Conservation (phyloP, 768 basidiomycete genomes). For the Leccinum ochraceum region DNA sequence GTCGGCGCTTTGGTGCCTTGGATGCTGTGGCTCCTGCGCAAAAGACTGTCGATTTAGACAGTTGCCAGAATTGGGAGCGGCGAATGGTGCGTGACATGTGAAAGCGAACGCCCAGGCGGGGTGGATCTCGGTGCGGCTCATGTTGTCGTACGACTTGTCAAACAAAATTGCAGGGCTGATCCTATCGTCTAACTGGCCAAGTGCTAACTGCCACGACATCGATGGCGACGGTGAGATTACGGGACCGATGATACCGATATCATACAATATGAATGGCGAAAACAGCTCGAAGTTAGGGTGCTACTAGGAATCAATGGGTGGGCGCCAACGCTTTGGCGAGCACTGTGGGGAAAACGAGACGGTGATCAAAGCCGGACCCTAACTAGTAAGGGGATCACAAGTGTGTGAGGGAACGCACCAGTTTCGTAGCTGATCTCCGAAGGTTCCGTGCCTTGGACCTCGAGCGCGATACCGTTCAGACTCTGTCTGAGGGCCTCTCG, state of each 20-base stretch:
- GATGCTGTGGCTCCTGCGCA: not conserved
- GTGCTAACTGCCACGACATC: not conserved
- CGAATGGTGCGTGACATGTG: conserved; percentile 1
- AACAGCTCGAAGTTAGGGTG: not conserved
- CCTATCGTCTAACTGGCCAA: not conserved
- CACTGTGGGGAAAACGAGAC: conserved; percentile 15
- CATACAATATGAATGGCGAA: not conserved
- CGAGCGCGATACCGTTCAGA: conserved; percentile 74
- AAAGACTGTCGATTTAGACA: not conserved
- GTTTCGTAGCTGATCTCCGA: conserved; percentile 70
- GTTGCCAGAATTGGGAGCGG: not conserved
- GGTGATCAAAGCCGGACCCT: not conserved
- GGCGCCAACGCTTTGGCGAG: conserved; percentile 19
- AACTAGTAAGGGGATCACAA: not conserved
- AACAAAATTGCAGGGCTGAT: conserved; percentile 3
- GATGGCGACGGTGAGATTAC: not conserved
- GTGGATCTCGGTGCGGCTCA: not conserved
- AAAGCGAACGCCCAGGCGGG: not conserved
- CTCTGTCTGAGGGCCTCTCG: conserved; percentile 73
- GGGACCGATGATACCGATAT: not conserved
- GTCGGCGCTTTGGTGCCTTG: not conserved
- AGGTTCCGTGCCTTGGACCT: conserved; percentile 84
- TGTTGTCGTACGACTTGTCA: not conserved
- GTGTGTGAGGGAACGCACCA: conserved; percentile 47
- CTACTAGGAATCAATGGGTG: conserved; percentile 15